phyloP scores from a whole-genome alignment of 495 filamentous ascomycete genomes.

The Aspergillus diversus region DNA sequence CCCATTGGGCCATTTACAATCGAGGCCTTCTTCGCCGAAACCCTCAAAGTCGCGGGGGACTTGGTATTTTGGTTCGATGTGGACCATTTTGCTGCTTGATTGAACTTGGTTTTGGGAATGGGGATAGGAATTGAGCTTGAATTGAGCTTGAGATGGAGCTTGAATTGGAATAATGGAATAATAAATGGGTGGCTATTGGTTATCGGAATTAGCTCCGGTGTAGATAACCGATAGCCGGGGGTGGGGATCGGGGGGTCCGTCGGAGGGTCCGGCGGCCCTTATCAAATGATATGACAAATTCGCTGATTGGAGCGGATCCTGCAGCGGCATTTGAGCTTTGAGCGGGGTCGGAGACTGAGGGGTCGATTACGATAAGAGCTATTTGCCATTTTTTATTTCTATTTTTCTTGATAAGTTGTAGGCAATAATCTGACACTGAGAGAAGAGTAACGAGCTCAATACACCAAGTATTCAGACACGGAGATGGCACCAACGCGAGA shows the following conservation, averaged over 20 bases:
- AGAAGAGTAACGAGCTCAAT: not conserved
- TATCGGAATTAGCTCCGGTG: no score
- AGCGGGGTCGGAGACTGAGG: not conserved
- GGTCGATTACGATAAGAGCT: not conserved
- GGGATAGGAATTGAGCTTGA: no score
- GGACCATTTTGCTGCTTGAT: conserved; percentile 5
- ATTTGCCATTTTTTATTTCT: no score
- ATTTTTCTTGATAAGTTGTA: not conserved
- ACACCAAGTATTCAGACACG: not conserved
- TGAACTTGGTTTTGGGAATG: no score
- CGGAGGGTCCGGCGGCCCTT: not conserved
- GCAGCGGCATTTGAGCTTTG: not conserved
- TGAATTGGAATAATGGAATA: no score
- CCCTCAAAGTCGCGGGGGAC: conserved; percentile 17
- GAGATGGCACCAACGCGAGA: not conserved
- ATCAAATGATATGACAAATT: not conserved
- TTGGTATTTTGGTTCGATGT: conserved; percentile 14
- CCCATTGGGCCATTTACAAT: conserved; percentile 16
- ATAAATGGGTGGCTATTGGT: no score
- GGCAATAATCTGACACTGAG: not conserved
- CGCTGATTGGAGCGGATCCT: not conserved
- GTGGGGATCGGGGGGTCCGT: not conserved
- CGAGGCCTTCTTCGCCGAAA: conserved; percentile 20
- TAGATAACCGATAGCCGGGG: no score
- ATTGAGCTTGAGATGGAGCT: no score